phyloP scores from a whole-genome alignment of 495 filamentous ascomycete genomes.

The Aspergillus coremiiformis region DNA sequence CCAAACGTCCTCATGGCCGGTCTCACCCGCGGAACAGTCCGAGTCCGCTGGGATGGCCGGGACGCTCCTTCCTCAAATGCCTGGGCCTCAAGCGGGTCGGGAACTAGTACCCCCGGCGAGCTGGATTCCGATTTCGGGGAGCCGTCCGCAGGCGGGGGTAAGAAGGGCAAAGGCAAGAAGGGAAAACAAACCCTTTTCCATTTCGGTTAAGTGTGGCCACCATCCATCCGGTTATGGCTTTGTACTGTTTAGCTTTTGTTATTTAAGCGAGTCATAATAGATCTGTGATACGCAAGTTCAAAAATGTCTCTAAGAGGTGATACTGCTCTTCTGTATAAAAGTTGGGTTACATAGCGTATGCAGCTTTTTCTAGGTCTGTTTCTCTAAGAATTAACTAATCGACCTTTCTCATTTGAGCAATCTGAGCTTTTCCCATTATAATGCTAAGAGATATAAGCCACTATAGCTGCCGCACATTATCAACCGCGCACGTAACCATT shows the following conservation, averaged over 20 bases:
- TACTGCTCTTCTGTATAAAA: too few species aligned
- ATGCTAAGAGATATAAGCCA: too few species aligned
- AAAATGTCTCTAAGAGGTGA: background rate
- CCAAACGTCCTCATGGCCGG: conserved; percentile 75
- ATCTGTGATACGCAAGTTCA: background rate
- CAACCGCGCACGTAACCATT: too few species aligned
- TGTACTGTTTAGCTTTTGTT: conserved; percentile 3
- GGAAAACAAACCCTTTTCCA: conserved; percentile 72
- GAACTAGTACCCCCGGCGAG: conserved; percentile 7
- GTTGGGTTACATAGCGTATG: too few species aligned
- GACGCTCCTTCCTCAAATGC: conserved; percentile 31
- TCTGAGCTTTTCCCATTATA: too few species aligned
- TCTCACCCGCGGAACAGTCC: conserved; percentile 62
- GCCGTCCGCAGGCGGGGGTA: conserved; percentile 38
- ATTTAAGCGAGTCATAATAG: conserved; percentile 8
- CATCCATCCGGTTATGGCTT: background rate
- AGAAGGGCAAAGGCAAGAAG: conserved; percentile 69
- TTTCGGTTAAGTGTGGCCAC: conserved; percentile 33
- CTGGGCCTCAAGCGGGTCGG: conserved; percentile 33
- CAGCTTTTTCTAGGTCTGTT: too few species aligned
- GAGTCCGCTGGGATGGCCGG: conserved; percentile 61
- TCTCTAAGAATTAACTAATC: too few species aligned
- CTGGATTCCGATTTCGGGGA: conserved; percentile 29
- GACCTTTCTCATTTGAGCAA: too few species aligned
- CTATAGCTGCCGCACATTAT: too few species aligned